A percentile compares a stretch with the other conserved stretches of the same genome.
These are phyloP conservation scores for Isochrysis galbana DNA, from an alignment of 78 protist genomes.

Conservation along the genomic window DNA sequence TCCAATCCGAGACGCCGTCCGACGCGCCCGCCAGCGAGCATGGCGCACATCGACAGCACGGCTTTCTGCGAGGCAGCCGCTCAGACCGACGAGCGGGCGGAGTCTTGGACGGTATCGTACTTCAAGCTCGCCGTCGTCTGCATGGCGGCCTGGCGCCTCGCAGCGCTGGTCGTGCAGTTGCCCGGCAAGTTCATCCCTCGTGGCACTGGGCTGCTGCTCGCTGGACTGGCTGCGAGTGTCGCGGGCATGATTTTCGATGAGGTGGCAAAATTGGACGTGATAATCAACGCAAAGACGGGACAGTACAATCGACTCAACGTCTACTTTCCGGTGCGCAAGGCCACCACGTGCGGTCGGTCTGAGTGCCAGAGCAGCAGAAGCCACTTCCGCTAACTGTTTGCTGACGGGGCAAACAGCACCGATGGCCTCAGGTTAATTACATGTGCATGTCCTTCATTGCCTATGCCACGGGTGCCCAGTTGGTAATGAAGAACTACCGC, in stretches of 20 bases:
- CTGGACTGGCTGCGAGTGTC: background rate
- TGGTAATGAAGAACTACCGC: background rate
- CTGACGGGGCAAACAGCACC: too few relatives aligned
- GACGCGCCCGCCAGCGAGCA: too few relatives aligned
- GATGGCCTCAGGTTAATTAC: background rate
- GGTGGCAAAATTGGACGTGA: background rate
- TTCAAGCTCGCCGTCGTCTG: background rate
- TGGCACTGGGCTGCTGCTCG: background rate
- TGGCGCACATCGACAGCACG: too few relatives aligned
- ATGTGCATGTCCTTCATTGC: slow-evolving; percentile 14
- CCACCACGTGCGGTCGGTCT: too few relatives aligned
- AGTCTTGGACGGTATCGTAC: background rate
- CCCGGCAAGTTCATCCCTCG: background rate
- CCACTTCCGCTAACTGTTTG: too few relatives aligned
- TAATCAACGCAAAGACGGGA: background rate
- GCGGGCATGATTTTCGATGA: background rate
- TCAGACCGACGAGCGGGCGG: background rate
- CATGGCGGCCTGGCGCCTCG: background rate
- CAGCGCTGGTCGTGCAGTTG: background rate
- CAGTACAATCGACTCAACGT: background rate
- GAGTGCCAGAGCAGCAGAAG: too few relatives aligned
- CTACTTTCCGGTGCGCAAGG: background rate
- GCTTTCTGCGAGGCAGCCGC: background rate
- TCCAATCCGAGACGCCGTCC: too few relatives aligned
- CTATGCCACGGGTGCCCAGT: background rate